Base-by-base conservation (phyloP, 176 grass and related monocot species). In the Phragmites australis region DNA sequence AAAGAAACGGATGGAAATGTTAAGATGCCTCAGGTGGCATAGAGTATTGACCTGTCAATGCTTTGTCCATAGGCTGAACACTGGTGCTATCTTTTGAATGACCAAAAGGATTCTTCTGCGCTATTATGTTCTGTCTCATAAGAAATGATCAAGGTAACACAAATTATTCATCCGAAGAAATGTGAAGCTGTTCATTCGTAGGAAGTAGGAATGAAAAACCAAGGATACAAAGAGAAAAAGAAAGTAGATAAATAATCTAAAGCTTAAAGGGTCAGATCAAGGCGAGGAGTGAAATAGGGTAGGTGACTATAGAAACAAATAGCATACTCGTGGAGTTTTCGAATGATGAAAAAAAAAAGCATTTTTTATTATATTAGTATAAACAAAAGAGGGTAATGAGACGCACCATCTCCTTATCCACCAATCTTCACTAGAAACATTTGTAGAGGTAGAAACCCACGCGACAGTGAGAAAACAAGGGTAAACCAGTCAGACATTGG, bases 331-430 rank as follows among this genome's bases (percentile, higher is more conserved):
- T 34, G 6, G 3, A 40, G 10, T 73, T 75, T 77, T 23, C 55
- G 55, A 37, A 79, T 3, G 9, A 76, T 43, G 16, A 75, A 43
- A 62, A 29, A 3, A 34, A 73, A 19, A 2, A 4, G 6, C 31
- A 1, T 66, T 22, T 39, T 8, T 79, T 71, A 50, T 73, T 43
- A 21, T 64, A 58, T 19, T 55, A 70, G 59, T 9, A 64, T 27
- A 74, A 70, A 54, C 31, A 78, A 65, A 71, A 66, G 7, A 84
- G 74, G 50, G 37, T 44, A 51, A 81, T 62, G 17, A 56, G 56
- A 54, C 74, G 11, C 93, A 98, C 95, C 92, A 86, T 87, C 88
- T 98, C 92, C 66, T 90, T 86, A 85, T 90, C 90, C 70, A 94
- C 84, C 95, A 98, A 88, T 98, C 95, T 98, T 92, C 83, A 78